A percentile compares a stretch with the other conserved stretches of the same genome.
phyloP scores from a whole-genome alignment of 495 filamentous ascomycete genomes.

The Hyphodiscus hymeniophilus region DNA sequence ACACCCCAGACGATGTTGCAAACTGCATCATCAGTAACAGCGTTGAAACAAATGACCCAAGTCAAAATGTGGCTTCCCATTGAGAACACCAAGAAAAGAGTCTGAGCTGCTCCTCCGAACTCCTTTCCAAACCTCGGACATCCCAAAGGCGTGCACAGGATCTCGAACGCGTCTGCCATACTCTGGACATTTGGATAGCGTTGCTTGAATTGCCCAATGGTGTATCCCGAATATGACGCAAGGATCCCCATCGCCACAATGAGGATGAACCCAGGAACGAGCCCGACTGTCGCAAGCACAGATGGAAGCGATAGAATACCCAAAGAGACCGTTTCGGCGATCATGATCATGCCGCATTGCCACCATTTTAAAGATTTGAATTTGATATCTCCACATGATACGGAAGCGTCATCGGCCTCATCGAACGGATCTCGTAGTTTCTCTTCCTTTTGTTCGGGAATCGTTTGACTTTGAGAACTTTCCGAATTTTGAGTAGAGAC shows the following conservation, averaged over 20 bases:
- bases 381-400: slow-evolving; percentile 28
- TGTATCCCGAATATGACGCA: slow-evolving; percentile 57
- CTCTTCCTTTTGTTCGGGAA: too few species aligned
- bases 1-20: slow-evolving; percentile 64
- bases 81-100: slow-evolving; percentile 65
- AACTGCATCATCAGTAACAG: slow-evolving; percentile 50
- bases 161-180: slow-evolving; percentile 62
- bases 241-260: slow-evolving; percentile 23
- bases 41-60: slow-evolving; percentile 64
- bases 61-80: slow-evolving; percentile 70
- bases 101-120: slow-evolving; percentile 52
- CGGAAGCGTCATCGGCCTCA: too few species aligned
- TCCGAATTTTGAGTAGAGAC: too few species aligned
- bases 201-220: slow-evolving; percentile 71
- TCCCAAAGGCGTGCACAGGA: slow-evolving; percentile 56
- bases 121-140: slow-evolving; percentile 45
- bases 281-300: slow-evolving; percentile 44
- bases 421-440: too few species aligned
- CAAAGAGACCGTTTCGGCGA: slow-evolving; percentile 54
- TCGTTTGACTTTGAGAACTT: too few species aligned
- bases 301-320: slow-evolving; percentile 52
- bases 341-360: slow-evolving; percentile 48
- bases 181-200: slow-evolving; percentile 61
- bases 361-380: slow-evolving; percentile 52
- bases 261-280: slow-evolving; percentile 43